These are phyloP conservation scores for Auxenochlorella pyrenoidosa DNA, from an alignment of 139 green algal genomes.

Conservation along the genomic window DNA sequence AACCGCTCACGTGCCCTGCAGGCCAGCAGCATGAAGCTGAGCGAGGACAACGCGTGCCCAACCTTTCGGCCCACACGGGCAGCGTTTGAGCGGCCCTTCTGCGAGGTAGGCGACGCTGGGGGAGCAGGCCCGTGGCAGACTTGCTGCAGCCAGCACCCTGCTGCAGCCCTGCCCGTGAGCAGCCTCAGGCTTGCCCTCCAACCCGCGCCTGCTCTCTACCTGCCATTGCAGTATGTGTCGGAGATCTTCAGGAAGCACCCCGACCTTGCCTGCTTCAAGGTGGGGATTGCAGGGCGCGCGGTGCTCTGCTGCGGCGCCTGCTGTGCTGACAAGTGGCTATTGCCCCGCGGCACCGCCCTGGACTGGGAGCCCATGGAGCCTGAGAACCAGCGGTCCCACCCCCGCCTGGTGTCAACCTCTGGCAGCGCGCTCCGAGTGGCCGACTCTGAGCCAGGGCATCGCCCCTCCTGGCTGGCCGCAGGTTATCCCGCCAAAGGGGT, in stretches of 20 bases:
- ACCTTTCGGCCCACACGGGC: constrained; percentile 15
- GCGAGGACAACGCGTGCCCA: background rate
- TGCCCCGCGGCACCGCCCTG: too few relatives aligned
- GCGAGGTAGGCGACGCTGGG: background rate
- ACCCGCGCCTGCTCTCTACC: background rate
- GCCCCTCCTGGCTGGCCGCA: background rate
- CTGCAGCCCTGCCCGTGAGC: background rate
- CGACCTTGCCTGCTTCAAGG: constrained; percentile 32
- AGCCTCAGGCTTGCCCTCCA: too few relatives aligned
- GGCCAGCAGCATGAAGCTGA: background rate
- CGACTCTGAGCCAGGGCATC: background rate
- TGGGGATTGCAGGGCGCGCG: background rate
- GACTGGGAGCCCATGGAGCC: too few relatives aligned
- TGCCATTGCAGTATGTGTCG: constrained; percentile 32
- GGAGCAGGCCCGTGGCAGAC: background rate
- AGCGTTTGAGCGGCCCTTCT: constrained; percentile 19
- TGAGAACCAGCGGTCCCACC: too few relatives aligned
- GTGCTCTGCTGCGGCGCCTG: background rate
- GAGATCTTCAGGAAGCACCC: constrained; percentile 42
- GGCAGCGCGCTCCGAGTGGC: too few relatives aligned
- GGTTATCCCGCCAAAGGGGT: constrained; percentile 44
- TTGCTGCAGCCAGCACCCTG: background rate
- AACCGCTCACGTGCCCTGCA: background rate
- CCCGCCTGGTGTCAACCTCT: too few relatives aligned
- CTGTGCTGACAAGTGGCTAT: too few relatives aligned